A percentile compares a stretch with the other conserved stretches of the same genome.
Evolutionary conservation across 495 filamentous ascomycete genomes (phyloP).

Genomic region (Clavariopsis aquatica): DNA sequence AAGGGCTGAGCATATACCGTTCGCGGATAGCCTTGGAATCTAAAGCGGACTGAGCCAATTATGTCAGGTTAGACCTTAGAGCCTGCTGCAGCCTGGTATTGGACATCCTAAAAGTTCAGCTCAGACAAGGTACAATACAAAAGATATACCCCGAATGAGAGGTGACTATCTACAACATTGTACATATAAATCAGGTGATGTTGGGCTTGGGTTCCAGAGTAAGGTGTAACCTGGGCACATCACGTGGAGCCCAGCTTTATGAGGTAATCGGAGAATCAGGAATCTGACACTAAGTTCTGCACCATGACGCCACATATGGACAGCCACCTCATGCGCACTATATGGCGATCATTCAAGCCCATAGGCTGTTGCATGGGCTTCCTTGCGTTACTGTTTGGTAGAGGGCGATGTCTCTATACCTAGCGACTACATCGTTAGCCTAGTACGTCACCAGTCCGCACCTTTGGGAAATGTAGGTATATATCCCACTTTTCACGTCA

Average conservation of each 20-base stretch:
- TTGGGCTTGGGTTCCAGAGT: no score
- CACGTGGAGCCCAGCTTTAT: background rate
- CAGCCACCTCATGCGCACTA: slow-evolving; percentile 1
- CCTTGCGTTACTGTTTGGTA: slow-evolving; percentile 21
- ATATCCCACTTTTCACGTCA: slow-evolving; percentile 16
- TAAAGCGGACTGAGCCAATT: no score
- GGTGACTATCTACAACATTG: no score
- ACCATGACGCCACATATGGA: slow-evolving; percentile 32
- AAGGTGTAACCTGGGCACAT: no score
- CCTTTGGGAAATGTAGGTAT: slow-evolving; percentile 9
- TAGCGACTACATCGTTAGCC: slow-evolving; percentile 10
- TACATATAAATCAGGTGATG: no score
- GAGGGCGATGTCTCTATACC: background rate
- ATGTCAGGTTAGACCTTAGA: no score
- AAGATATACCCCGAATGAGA: no score
- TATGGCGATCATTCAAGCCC: slow-evolving; percentile 8
- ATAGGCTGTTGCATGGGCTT: slow-evolving; percentile 1
- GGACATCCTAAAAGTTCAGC: no score
- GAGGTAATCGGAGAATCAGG: background rate
- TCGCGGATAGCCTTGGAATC: no score
- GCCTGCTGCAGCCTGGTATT: no score
- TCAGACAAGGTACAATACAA: no score
- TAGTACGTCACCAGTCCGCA: slow-evolving; percentile 24
- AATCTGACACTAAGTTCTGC: slow-evolving; percentile 6
- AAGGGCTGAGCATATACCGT: no score